phyloP scores from a whole-genome alignment of 2,329 filamentous ascomycete genomes.

The Colletotrichum lupini region DNA sequence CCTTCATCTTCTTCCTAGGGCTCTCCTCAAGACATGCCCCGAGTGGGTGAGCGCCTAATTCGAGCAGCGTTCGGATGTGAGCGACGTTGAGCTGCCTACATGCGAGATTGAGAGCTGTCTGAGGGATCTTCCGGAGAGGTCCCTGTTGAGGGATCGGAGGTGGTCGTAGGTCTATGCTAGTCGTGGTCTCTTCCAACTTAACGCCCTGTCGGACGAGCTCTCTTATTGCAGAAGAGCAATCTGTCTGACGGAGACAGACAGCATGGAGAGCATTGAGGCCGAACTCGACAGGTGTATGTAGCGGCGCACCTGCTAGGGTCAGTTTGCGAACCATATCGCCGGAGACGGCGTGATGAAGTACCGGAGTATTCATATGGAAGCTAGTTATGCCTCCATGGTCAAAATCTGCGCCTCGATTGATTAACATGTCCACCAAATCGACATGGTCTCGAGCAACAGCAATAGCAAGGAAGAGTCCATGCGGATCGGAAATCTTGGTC shows the following conservation, averaged over 20 bases:
- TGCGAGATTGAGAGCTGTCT: constrained; percentile 20
- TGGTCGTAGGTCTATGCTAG: not conserved
- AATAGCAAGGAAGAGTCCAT: not conserved
- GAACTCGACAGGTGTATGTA: not conserved
- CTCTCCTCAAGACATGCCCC: not conserved
- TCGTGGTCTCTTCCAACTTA: constrained; percentile 1
- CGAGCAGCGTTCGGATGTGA: not conserved
- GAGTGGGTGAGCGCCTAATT: not conserved
- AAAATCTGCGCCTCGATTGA: not conserved
- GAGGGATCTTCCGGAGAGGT: not conserved
- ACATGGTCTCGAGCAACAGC: constrained; percentile 12
- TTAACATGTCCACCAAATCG: not conserved
- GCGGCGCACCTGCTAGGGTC: not conserved
- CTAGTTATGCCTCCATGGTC: not conserved
- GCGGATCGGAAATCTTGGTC: not conserved
- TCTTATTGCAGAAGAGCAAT: constrained; percentile 2
- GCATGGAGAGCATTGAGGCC: constrained; percentile 25
- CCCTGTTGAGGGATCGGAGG: not conserved
- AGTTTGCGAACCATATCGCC: constrained; percentile 7
- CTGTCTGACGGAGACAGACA: constrained; percentile 5
- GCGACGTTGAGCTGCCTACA: constrained; percentile 5
- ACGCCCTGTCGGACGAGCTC: constrained; percentile 10
- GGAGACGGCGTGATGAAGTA: constrained; percentile 18
- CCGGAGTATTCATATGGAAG: not conserved
- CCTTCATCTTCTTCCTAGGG: not conserved